Percentiles rank a stretch among this genome's conserved stretches.
phyloP scores from a whole-genome alignment of 495 filamentous ascomycete genomes.

The Trichoderma virens region DNA sequence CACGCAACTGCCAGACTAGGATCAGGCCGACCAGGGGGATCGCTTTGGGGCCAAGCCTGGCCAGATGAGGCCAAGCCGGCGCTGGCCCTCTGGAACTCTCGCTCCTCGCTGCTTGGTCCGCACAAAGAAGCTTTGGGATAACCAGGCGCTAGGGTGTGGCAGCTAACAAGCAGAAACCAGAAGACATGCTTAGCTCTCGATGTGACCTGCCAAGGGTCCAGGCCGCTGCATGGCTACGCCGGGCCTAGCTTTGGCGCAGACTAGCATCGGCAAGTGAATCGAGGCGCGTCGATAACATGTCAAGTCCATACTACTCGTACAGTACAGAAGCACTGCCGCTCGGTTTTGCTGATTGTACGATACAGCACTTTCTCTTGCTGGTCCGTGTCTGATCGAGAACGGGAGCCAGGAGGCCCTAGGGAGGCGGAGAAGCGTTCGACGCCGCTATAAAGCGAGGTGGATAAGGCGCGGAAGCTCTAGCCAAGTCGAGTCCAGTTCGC shows the following conservation, averaged over 20 bases:
- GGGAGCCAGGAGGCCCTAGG: too few relatives aligned
- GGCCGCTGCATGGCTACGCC: conserved; percentile 2
- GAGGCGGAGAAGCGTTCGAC: too few relatives aligned
- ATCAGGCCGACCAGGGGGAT: not conserved
- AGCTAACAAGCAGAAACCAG: too few relatives aligned
- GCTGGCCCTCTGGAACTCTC: not conserved
- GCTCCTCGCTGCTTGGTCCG: not conserved
- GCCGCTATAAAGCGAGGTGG: too few relatives aligned
- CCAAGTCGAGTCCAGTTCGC: too few relatives aligned
- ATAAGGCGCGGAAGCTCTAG: too few relatives aligned
- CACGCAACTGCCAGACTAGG: conserved; percentile 7
- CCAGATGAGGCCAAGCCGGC: not conserved
- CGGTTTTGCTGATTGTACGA: not conserved
- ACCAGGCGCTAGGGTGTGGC: not conserved
- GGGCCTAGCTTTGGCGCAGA: not conserved
- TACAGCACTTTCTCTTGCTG: too few relatives aligned
- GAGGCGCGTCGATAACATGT: not conserved
- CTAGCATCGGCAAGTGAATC: conserved; percentile 8
- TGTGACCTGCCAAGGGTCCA: conserved; percentile 4
- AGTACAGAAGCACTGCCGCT: not conserved
- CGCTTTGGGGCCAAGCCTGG: not conserved
- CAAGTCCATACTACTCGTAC: not conserved
- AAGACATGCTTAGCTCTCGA: not conserved
- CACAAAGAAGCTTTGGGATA: not conserved
- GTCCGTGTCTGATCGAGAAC: too few relatives aligned